phyloP scores from a whole-genome alignment of 192 early-diverging fungal species.

The Coemansia furcata region DNA sequence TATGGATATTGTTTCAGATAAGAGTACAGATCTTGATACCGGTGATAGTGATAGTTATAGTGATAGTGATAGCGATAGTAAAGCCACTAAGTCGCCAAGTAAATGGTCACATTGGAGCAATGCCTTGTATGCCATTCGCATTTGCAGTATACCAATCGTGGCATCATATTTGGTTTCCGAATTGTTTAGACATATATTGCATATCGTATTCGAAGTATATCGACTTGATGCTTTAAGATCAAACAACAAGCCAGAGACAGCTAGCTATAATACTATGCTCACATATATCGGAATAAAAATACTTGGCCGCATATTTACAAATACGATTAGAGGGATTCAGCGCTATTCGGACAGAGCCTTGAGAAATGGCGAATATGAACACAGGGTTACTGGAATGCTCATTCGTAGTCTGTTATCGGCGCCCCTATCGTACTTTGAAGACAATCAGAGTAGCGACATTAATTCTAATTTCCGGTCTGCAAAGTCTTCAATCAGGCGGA shows the following conservation, averaged over 20 bases:
- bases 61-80: no score
- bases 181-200: background rate
- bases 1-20: background rate
- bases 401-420: background rate
- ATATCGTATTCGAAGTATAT: background rate
- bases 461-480: background rate
- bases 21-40: no score
- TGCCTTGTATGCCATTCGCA: slow-evolving; percentile 44
- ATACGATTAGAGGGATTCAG: background rate
- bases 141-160: background rate
- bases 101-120: slow-evolving; percentile 48
- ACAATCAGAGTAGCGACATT: background rate
- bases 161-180: background rate
- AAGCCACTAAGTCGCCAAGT: background rate
- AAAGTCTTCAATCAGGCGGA: background rate
- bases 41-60: no score
- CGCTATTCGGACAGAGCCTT: background rate
- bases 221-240: background rate
- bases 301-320: background rate
- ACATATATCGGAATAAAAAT: background rate
- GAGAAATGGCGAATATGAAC: background rate
- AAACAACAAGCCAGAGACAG: background rate
- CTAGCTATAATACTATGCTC: background rate
- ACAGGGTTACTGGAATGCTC: background rate
- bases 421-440: background rate